Base-by-base conservation (phyloP, 495 filamentous ascomycete species). In the Penicillium paradoxum region DNA sequence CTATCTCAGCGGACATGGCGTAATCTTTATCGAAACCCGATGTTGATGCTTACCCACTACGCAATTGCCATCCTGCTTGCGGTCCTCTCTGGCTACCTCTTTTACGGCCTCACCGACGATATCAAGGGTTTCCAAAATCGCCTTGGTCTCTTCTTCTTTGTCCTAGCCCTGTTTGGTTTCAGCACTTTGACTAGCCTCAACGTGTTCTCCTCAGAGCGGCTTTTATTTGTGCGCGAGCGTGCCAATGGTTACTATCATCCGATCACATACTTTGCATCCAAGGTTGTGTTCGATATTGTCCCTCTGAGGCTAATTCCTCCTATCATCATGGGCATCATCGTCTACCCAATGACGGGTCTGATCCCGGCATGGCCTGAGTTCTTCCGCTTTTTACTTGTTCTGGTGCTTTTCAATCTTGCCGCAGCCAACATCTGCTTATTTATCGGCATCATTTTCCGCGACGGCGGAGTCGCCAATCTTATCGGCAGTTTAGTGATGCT, bases 161-260 rank as follows among this genome's bases (percentile, higher is more conserved):
- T 97, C 34, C 81, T 99, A 10, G 90, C 93, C 4, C 73, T 99
- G 15, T 99, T 97, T 59, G 93, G 93, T 14, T 99, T 99, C 76
- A 92, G 88, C 69, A 97, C 93, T 0, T 76, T 99, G 32, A 97
- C 93, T 1, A 90, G 83, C 60, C 77, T 99, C 52, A 96, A 87
- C 10, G 93, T 97, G 15, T 99, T 99, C 68, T 91, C 90, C 4
- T 81, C 89, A 2, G 93, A 99, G 68, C 82, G 93, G 45, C 83
- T 97, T 11, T 71, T 97, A 18, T 99, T 97, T 67, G 86, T 96
- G 8, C 83, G 95, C 27, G 93, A 99, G 73, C 77, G 93, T 49
- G 93, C 93, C 14, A 99, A 99, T 66, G 91, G 93, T 2, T 99
- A 99, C 69, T 99, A 99, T 65, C 80, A 87, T n/a, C 93, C 93